Conservation (phyloP, 148 eudicot species). For the Persicaria tinctoria region DNA sequence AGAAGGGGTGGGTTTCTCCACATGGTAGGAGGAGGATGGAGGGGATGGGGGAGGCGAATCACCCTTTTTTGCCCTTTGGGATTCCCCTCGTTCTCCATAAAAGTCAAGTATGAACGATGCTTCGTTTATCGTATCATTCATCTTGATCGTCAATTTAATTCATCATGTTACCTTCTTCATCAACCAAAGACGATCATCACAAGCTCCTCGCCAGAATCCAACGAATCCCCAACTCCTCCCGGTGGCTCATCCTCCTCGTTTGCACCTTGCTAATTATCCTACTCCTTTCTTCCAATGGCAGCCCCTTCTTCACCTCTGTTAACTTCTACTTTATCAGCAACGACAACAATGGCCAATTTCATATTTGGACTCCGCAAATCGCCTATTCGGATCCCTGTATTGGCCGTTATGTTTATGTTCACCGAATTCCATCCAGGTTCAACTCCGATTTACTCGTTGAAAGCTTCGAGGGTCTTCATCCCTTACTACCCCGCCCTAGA, state of each 20-base stretch:
- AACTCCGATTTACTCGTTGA: conserved; percentile 42
- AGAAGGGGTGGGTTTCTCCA: too few relatives aligned
- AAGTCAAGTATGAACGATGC: too few relatives aligned
- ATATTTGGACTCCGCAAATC: not conserved
- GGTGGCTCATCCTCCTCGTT: conserved; percentile 6
- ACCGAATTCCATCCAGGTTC: conserved; percentile 44
- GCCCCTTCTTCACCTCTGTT: not conserved
- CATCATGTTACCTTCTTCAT: not conserved
- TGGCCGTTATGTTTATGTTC: conserved; percentile 55
- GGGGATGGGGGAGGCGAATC: too few relatives aligned
- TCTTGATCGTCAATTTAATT: too few relatives aligned
- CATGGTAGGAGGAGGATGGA: too few relatives aligned
- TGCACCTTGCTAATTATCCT: not conserved
- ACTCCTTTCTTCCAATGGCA: not conserved
- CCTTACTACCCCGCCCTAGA: conserved; percentile 77
- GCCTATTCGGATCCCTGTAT: conserved; percentile 27
- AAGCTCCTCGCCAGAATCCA: not conserved
- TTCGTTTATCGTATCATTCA: too few relatives aligned
- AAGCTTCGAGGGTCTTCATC: conserved; percentile 51
- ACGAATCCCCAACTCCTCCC: conserved; percentile 6
- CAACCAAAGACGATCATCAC: not conserved
- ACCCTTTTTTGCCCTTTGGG: too few relatives aligned
- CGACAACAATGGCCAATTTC: not conserved
- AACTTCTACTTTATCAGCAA: conserved; percentile 6
- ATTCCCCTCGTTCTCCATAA: too few relatives aligned